phyloP scores from a whole-genome alignment of 805 yeast genomes.

The Brettanomyces naardenensis region DNA sequence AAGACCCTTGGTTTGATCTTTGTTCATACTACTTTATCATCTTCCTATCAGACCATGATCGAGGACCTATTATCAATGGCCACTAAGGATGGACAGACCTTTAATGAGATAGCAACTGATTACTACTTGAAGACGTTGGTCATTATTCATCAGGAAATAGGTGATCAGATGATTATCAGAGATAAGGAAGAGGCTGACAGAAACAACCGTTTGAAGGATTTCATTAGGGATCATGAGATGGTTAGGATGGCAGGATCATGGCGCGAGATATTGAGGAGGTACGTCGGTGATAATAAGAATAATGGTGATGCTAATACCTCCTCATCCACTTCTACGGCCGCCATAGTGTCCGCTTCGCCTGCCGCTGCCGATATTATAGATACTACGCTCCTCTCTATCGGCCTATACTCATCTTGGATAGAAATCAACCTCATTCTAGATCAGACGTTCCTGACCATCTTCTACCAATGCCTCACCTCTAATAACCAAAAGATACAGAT shows the following conservation, averaged over 20 bases:
- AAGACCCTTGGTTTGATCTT: constrained; percentile 48
- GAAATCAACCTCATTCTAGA: constrained; percentile 69
- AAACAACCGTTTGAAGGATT: constrained; percentile 71
- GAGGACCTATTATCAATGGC: constrained; percentile 37
- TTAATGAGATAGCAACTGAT: constrained; percentile 46
- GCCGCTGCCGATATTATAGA: not conserved
- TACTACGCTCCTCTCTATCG: constrained; percentile 53
- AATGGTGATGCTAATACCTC: too few relatives aligned
- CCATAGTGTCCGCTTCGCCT: not conserved
- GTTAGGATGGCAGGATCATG: constrained; percentile 53
- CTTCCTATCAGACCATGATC: constrained; percentile 43
- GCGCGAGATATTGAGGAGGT: constrained; percentile 46
- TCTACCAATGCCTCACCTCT: constrained; percentile 46
- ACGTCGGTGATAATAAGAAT: constrained; percentile 12
- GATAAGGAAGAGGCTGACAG: constrained; percentile 54
- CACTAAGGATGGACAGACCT: constrained; percentile 17
- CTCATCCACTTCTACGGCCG: not conserved
- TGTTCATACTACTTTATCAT: constrained; percentile 36
- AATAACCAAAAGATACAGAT: constrained; percentile 34
- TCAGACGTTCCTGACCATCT: constrained; percentile 44
- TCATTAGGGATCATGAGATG: constrained; percentile 74
- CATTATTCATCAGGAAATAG: constrained; percentile 84
- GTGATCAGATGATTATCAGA: constrained; percentile 78
- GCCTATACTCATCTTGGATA: constrained; percentile 89
- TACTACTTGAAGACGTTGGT: constrained; percentile 66